Base-by-base conservation (phyloP, 495 filamentous ascomycete species). In the Collariella sp. region DNA sequence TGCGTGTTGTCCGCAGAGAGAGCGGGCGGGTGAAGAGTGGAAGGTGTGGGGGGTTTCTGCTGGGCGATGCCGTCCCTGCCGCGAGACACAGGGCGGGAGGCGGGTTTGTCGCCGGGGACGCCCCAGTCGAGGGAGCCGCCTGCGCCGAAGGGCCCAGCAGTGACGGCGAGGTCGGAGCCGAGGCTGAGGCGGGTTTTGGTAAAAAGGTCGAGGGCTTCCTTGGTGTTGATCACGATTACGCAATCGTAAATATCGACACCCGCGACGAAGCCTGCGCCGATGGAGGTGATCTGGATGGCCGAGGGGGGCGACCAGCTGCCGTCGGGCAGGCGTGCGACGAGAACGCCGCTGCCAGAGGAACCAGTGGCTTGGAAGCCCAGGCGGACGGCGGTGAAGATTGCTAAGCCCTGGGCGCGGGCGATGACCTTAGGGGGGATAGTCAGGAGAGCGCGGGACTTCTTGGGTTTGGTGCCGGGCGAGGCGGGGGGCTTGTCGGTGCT, bases 201-300 rank as follows among this genome's bases (percentile, higher is more conserved):
- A 68, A 91, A 90, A 0, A 83, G 81, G 29, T 86, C 79, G 33
- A 91, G 67, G 0, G 87, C 87, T 60, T 86, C 76, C 23, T 76
- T 72, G 3, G 81, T 83, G 70, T 91, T 91, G 66, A 91, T 88
- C 13, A 91, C 83, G 0, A 91, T 75, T 6, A 91, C 87, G 55
- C 86, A 89, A 64, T 91, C 87, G 70, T 89, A 91, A 56, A 89
- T 88, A 59, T 91, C 87, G 10, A 89, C 80, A 7, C 87, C 87
- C 3, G 86, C 81, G 33, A 89, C 75, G 63, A 91, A 89, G 0
- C 87, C 87, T 5, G 87, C 74, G 3, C 84, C 87, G 0, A 85
- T 79, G 5, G 85, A 87, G 61, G 89, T 85, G 19, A 91, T 71
- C 59, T 88, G 70, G 59, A 91, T 87, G 23, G 83, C 87, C 1